phyloP scores from a whole-genome alignment of 169 alveolate species.

The Pseudocohnilembus persalinus region DNA sequence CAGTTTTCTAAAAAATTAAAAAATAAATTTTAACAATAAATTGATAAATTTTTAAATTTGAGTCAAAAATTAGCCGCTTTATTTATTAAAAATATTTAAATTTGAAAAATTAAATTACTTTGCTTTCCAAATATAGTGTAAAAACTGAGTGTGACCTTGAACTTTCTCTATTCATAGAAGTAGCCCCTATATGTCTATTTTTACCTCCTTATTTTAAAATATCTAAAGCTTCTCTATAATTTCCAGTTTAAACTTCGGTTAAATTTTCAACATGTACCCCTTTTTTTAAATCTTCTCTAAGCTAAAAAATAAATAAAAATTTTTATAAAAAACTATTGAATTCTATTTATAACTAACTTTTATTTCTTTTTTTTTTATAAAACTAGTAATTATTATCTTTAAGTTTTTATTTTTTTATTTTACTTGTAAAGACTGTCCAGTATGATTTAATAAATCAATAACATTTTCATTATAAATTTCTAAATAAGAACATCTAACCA shows the following conservation, averaged over 20 bases:
- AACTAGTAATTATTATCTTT: not conserved
- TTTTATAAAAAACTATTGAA: not conserved
- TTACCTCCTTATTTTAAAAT: conserved; percentile 72
- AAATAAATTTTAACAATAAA: too few species aligned
- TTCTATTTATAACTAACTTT: too few species aligned
- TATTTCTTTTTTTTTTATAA: not conserved
- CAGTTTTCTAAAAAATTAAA: not conserved
- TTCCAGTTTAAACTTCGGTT: conserved; percentile 66
- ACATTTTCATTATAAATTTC: conserved; percentile 88
- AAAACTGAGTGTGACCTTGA: conserved; percentile 86
- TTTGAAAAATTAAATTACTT: conserved; percentile 16
- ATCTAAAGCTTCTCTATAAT: conserved; percentile 61
- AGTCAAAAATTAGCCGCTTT: not conserved
- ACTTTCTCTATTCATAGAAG: conserved; percentile 81
- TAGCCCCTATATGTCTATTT: conserved; percentile 78
- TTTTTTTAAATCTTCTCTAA: conserved; percentile 74
- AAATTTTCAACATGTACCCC: conserved; percentile 83
- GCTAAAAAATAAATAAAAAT: conserved; percentile 7
- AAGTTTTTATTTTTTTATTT: conserved; percentile 72
- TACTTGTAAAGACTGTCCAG: conserved; percentile 60
- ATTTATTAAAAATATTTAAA: not conserved
- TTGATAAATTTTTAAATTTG: not conserved
- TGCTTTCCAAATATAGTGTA: conserved; percentile 61
- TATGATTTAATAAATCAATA: conserved; percentile 74
- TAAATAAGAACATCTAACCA: conserved; percentile 69